Evolutionary conservation across 73 alveolate genomes (phyloP), one percentile per base, ranked within the genome.

Genomic region (Uronychia setigera): DNA sequence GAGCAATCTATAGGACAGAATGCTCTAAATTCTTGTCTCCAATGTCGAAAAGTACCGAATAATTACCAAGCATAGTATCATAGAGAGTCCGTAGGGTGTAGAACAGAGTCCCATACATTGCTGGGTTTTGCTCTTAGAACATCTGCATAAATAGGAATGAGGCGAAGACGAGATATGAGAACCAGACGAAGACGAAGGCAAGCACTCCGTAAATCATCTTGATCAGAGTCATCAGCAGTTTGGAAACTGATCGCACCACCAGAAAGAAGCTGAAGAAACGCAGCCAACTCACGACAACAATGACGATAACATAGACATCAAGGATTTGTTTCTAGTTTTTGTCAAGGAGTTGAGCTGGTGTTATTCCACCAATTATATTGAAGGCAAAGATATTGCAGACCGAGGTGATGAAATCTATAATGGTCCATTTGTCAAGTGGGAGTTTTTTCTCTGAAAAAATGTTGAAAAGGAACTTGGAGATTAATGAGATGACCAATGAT

Each of bases 191-290:
- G 76, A 85, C 74, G 67, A 90, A 90, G 28, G 76, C 32, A 0
- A 90, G 26, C 0, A 91, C 78, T 30, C 78, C 87, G 34, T 80
- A 33, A 26, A 90, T 27, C 95, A 90, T 90, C 27, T 33, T 59
- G 86, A 79, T 82, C 28, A 90, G 74, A 0, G 95, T 90, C 0
- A 90, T 35, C 46, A 86, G 60, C 25, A 85, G 87, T 32, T 81
- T 79, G 0, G 92, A 78, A 25, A 90, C 85, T 0, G 35, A 79
- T 35, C 79, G 35, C 0, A 90, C 59, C n/a, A 90, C 95, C 60
- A 90, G 67, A 77, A 90, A 90, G 35, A 75, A 85, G 35, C 90
- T 59, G 88, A 90, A 90, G 83, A 83, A 90, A 28, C 92, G 60
- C 25, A 90, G 31, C 95, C 95, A 90, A 11, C 91, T 29, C 58